Conservation (phyloP, 202 grass and related monocot genomes). For the Cymbopogon flexuosus region DNA sequence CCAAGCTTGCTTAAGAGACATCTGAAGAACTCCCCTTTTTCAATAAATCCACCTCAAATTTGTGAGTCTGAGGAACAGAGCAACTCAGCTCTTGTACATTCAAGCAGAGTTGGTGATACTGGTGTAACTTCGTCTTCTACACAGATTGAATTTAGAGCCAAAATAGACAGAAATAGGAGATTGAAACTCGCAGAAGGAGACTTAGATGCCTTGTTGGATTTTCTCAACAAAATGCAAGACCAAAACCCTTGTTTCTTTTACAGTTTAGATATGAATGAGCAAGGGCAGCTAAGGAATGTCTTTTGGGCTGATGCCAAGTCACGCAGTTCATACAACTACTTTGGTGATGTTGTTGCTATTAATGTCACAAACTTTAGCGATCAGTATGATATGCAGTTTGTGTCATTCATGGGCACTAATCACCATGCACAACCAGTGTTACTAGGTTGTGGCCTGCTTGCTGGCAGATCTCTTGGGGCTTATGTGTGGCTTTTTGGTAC, state of each 20-base stretch:
- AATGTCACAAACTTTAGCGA: slow-evolving; percentile 59
- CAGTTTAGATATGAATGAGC: slow-evolving; percentile 78
- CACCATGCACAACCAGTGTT: slow-evolving; percentile 66
- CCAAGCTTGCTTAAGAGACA: slow-evolving; percentile 62
- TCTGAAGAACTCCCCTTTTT: slow-evolving; percentile 56
- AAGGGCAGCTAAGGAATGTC: slow-evolving; percentile 74
- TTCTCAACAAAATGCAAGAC: slow-evolving; percentile 78
- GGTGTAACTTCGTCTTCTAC: slow-evolving; percentile 29
- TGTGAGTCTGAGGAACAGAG: slow-evolving; percentile 45
- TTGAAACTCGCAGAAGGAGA: slow-evolving; percentile 68
- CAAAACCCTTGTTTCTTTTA: slow-evolving; percentile 81
- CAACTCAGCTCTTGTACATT: slow-evolving; percentile 26
- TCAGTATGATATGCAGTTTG: slow-evolving; percentile 70
- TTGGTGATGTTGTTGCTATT: slow-evolving; percentile 72
- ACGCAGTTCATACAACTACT: slow-evolving; percentile 67
- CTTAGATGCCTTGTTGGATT: slow-evolving; percentile 59
- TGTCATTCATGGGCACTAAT: slow-evolving; percentile 67
- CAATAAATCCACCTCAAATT: slow-evolving; percentile 36
- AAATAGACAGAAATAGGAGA: slow-evolving; percentile 67
- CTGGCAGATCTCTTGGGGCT: slow-evolving; percentile 61
- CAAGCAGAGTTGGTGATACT: slow-evolving; percentile 27
- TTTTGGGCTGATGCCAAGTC: slow-evolving; percentile 84
- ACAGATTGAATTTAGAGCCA: slow-evolving; percentile 57
- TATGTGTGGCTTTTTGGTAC: slow-evolving; percentile 85
- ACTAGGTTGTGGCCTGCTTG: slow-evolving; percentile 72